Evolutionary conservation across 2,329 filamentous ascomycete species (phyloP).

Genomic region (Xylariaceae sp.): DNA sequence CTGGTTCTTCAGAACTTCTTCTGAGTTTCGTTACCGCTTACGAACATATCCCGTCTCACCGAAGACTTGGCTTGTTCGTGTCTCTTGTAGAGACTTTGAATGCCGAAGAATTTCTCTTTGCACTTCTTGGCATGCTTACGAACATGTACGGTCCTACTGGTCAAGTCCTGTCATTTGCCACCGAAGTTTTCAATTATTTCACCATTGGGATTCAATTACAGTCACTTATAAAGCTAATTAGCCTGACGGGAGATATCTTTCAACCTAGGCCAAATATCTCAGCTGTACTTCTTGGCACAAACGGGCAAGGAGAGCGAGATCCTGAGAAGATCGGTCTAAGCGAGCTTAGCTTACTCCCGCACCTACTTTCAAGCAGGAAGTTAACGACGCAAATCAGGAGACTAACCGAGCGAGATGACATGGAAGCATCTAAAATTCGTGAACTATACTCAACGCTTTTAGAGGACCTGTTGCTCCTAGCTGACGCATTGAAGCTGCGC

Average conservation of each 20-base stretch:
- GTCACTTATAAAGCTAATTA: constrained; percentile 77
- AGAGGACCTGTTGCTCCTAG: constrained; percentile 68
- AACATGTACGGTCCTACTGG: constrained; percentile 84
- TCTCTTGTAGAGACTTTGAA: constrained; percentile 86
- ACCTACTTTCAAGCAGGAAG: constrained; percentile 63
- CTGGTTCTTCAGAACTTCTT: constrained; percentile 86
- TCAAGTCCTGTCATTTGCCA: constrained; percentile 75
- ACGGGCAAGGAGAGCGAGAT: constrained; percentile 55
- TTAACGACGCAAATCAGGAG: constrained; percentile 61
- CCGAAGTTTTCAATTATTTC: constrained; percentile 75
- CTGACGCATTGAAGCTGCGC: constrained; percentile 65
- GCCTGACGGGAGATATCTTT: constrained; percentile 76
- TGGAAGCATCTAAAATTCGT: constrained; percentile 69
- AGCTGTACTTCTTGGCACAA: constrained; percentile 69
- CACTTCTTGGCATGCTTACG: constrained; percentile 86
- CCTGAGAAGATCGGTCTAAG: constrained; percentile 57
- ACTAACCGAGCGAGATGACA: constrained; percentile 66
- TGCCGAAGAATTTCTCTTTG: constrained; percentile 84
- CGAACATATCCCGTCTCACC: constrained; percentile 90
- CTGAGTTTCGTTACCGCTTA: constrained; percentile 96
- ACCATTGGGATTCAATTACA: constrained; percentile 76
- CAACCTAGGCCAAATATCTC: constrained; percentile 77
- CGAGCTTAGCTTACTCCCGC: constrained; percentile 62
- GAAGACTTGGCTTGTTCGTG: constrained; percentile 81
- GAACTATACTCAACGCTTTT: constrained; percentile 72